A percentile compares a stretch with the other conserved stretches of the same genome.
phyloP scores from a whole-genome alignment of 2,329 filamentous ascomycete genomes.

The Trichoderma pleuroti region DNA sequence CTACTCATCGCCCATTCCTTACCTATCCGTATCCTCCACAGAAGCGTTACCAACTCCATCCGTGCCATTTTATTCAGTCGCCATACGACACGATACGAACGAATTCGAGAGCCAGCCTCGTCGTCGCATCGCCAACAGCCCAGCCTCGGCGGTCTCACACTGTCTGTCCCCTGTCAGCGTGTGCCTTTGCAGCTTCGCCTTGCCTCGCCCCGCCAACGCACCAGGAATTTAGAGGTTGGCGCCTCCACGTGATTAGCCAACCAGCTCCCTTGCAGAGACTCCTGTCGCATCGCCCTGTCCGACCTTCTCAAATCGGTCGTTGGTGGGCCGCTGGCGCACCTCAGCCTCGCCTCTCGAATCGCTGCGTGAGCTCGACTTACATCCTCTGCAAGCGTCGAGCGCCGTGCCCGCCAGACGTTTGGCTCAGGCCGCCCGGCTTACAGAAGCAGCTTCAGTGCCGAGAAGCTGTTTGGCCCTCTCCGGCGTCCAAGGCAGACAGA shows the following conservation, averaged over 20 bases:
- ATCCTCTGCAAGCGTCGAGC: constrained; percentile 31
- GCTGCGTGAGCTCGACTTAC: constrained; percentile 32
- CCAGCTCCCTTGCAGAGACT: constrained; percentile 2
- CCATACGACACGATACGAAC: not conserved
- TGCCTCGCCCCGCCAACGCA: constrained; percentile 9
- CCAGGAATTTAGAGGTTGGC: constrained; percentile 14
- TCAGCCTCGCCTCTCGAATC: constrained; percentile 24
- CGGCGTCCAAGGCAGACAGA: not conserved
- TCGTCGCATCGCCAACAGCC: not conserved
- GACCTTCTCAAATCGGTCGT: constrained; percentile 13
- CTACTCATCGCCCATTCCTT: not conserved
- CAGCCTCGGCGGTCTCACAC: not conserved
- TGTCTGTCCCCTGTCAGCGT: not conserved
- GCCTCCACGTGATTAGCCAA: constrained; percentile 23
- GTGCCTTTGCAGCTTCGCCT: not conserved
- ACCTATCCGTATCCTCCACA: not conserved
- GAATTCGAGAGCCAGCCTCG: not conserved
- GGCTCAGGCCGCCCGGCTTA: constrained; percentile 23
- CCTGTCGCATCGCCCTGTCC: not conserved
- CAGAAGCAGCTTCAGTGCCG: constrained; percentile 6
- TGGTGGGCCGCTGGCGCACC: constrained; percentile 18
- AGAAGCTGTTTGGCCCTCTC: constrained; percentile 1
- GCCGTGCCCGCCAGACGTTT: constrained; percentile 28
- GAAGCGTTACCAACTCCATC: not conserved
- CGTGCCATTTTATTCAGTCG: not conserved